Evolutionary conservation across 2,329 filamentous ascomycete genomes (phyloP), one percentile per base, ranked within the genome.

Genomic region (Metarhizium humberi): DNA sequence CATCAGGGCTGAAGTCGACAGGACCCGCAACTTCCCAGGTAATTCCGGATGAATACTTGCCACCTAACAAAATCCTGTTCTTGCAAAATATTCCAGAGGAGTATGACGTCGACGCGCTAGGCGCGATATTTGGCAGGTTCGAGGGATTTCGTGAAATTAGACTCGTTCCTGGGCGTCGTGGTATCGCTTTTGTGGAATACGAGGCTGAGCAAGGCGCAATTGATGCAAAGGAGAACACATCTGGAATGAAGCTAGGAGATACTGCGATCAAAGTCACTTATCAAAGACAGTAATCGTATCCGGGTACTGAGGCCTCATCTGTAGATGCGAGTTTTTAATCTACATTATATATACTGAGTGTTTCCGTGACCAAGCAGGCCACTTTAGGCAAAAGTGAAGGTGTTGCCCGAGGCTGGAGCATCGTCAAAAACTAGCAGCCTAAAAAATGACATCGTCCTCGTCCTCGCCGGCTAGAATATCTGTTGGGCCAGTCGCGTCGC

Each of bases 151-250:
- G 87, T 68, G 94, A 99, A 75, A 89, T 96, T 49, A 84, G 94
- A 65, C 73, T 90, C 68, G 92, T 97, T 49, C 92, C 92, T 6
- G 88, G 90, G 34, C 79, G 92, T 52, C 86, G 84, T 60, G 90
- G 90, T 3, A 92, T 99, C 70, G 94, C 91, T 0, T 99, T 99
- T 70, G 90, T 96, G 57, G 94, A 99, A 72, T 99, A 97, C 74
- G 90, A 96, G 65, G 85, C 83, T 61, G 91, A 97, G 74, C 80
- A 86, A 50, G 91, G 90, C 46, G 92, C 94, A 32, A 96, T 96
- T 64, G 86, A 85, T 54, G 94, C 94, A 18, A 97, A 96, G 78
- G 92, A 97, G 77, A 90, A 87, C 60, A 95, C 90, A 36, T 87
- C 89, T 13, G 90, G 90, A 25, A 92, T 94, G 83, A 77, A 82